Conservation (phyloP, 345 rosid genomes). For the Eucalyptus regnans region DNA sequence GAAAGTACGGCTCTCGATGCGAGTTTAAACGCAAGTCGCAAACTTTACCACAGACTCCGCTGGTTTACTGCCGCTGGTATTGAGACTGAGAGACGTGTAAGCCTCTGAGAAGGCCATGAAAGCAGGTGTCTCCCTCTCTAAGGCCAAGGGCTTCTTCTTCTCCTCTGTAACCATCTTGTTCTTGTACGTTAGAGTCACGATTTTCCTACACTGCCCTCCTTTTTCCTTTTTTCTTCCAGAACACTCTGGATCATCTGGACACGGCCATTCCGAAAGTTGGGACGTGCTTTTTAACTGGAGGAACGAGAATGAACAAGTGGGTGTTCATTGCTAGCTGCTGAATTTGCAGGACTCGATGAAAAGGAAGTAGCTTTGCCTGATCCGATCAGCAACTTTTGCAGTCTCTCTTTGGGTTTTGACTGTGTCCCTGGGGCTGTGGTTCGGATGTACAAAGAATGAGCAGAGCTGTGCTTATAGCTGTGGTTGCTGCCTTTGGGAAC, state of each 20-base stretch:
- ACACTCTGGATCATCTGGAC: neutral
- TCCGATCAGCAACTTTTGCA: neutral
- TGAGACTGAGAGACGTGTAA: neutral
- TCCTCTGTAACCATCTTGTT: neutral
- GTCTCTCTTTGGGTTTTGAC: neutral
- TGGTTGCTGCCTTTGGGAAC: slow-evolving; percentile 89
- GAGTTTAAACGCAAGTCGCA: neutral
- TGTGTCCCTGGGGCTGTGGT: neutral
- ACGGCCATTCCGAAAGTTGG: neutral
- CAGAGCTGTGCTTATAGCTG: slow-evolving; percentile 84
- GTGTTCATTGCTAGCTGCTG: neutral
- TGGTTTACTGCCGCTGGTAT: neutral
- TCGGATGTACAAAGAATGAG: slow-evolving; percentile 22
- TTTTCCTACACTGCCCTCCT: neutral
- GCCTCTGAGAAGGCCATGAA: neutral
- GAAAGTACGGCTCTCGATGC: neutral
- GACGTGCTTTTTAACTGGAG: neutral
- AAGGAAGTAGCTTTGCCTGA: neutral
- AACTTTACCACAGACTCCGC: neutral
- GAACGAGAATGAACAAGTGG: neutral
- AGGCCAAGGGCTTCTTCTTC: neutral
- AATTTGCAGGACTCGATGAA: neutral
- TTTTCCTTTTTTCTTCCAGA: neutral
- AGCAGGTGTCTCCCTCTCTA: neutral
- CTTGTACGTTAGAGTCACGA: neutral